Conservation (phyloP, 768 basidiomycete species). For the Phanerochaete sordida region DNA sequence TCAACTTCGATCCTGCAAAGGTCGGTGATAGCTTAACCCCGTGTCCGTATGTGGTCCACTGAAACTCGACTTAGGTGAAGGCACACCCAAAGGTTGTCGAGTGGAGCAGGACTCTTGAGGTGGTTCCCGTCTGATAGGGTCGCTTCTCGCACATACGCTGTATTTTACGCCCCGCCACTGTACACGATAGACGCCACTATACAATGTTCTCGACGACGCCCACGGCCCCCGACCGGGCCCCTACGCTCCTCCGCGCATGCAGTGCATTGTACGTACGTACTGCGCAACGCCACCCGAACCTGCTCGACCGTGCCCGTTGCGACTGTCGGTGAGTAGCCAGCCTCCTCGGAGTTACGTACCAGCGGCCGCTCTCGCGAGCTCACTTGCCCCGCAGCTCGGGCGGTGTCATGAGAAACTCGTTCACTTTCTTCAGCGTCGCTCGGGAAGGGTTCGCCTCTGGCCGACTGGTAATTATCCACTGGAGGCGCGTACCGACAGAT, state of each 20-base stretch:
- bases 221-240: too few species aligned
- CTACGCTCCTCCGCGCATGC: too few species aligned
- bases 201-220: too few species aligned
- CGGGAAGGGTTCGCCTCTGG: constrained; percentile 83
- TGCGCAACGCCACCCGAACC: not conserved
- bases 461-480: constrained; percentile 80
- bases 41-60: not conserved
- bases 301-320: not conserved
- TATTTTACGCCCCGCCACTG: too few species aligned
- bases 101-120: constrained; percentile 71
- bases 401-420: constrained; percentile 63
- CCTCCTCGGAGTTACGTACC: not conserved
- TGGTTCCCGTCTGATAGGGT: constrained; percentile 25
- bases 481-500: constrained; percentile 66
- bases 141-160: too few species aligned
- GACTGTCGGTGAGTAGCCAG: not conserved
- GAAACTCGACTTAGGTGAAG: constrained; percentile 43
- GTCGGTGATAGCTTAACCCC: constrained; percentile 33
- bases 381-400: constrained; percentile 16
- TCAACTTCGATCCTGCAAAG: constrained; percentile 73
- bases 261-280: too few species aligned
- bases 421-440: constrained; percentile 73
- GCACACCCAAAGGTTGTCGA: constrained; percentile 69
- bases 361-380: not conserved
- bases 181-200: too few species aligned